A percentile compares a stretch with the other conserved stretches of the same genome.
Conservation (phyloP, 345 rosid species). For the Schrenkiella parvula region DNA sequence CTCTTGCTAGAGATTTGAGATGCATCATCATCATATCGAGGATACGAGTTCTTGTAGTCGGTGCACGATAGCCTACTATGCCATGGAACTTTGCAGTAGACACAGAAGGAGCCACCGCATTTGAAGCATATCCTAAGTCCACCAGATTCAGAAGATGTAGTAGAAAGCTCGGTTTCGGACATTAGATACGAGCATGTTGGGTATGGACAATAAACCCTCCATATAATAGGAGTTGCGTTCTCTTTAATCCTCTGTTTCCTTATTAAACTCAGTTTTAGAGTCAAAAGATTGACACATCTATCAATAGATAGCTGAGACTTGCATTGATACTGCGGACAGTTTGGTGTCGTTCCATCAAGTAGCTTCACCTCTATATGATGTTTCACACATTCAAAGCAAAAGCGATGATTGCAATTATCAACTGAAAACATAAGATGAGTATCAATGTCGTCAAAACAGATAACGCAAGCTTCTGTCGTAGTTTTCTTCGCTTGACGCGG, state of each 20-base stretch:
- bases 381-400: constrained; percentile 64
- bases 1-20: constrained; percentile 30
- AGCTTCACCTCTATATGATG: constrained; percentile 61
- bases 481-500: constrained; percentile 18
- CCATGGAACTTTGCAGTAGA: constrained; percentile 77
- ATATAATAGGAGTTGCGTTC: constrained; percentile 46
- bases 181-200: constrained; percentile 68
- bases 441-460: constrained; percentile 56
- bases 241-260: constrained; percentile 47
- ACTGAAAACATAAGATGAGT: constrained; percentile 45
- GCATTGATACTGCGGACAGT: constrained; percentile 61
- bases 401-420: constrained; percentile 53
- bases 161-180: constrained; percentile 44
- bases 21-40: constrained; percentile 15
- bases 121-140: constrained; percentile 50
- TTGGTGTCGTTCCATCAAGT: constrained; percentile 47
- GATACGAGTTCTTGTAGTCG: constrained; percentile 25
- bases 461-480: constrained; percentile 46
- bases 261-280: constrained; percentile 41
- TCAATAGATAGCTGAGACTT: constrained; percentile 41
- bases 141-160: constrained; percentile 25
- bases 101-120: constrained; percentile 49
- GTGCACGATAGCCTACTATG: constrained; percentile 45
- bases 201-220: constrained; percentile 67
- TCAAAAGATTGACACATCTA: constrained; percentile 50